A percentile compares a stretch with the other conserved stretches of the same genome.
phyloP scores from a whole-genome alignment of 495 filamentous ascomycete species.

The Elaphomyces granulatus region DNA sequence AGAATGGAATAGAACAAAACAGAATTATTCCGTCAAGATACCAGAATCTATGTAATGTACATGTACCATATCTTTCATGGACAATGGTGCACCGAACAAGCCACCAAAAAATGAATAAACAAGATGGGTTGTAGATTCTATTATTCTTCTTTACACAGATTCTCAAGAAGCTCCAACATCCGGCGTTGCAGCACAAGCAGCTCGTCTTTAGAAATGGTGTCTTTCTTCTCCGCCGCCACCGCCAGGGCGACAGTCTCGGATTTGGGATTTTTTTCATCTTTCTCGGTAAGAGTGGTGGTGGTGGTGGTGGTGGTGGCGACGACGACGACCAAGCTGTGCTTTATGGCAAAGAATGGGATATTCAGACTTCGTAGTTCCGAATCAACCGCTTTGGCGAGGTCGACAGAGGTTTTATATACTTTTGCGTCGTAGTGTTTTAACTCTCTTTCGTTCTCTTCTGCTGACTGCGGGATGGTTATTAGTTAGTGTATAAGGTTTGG shows the following conservation, averaged over 20 bases:
- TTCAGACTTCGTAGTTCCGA: conserved; percentile 40
- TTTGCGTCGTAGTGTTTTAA: conserved; percentile 44
- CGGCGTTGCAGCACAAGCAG: conserved; percentile 38
- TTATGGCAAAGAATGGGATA: conserved; percentile 52
- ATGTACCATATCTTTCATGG: too few relatives aligned
- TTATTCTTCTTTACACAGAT: conserved; percentile 39
- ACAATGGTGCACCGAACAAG: too few relatives aligned
- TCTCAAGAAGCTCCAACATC: conserved; percentile 48
- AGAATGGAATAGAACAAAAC: too few relatives aligned
- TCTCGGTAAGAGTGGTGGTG: neutral
- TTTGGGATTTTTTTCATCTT: neutral
- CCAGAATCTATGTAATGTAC: too few relatives aligned
- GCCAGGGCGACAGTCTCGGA: conserved; percentile 1
- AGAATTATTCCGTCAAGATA: too few relatives aligned
- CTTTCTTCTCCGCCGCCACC: conserved; percentile 2
- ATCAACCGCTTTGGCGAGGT: conserved; percentile 44
- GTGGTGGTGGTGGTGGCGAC: neutral
- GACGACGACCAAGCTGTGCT: conserved; percentile 23
- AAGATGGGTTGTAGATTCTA: too few relatives aligned
- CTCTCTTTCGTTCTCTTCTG: conserved; percentile 37
- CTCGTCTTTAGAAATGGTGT: conserved; percentile 30
- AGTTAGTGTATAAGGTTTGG: conserved; percentile 3
- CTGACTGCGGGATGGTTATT: conserved; percentile 15
- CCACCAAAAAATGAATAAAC: too few relatives aligned
- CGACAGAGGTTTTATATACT: conserved; percentile 40